Base-by-base conservation (phyloP, 1,139 yeast genomes). In the Keqinozyma sinolaborantium region DNA sequence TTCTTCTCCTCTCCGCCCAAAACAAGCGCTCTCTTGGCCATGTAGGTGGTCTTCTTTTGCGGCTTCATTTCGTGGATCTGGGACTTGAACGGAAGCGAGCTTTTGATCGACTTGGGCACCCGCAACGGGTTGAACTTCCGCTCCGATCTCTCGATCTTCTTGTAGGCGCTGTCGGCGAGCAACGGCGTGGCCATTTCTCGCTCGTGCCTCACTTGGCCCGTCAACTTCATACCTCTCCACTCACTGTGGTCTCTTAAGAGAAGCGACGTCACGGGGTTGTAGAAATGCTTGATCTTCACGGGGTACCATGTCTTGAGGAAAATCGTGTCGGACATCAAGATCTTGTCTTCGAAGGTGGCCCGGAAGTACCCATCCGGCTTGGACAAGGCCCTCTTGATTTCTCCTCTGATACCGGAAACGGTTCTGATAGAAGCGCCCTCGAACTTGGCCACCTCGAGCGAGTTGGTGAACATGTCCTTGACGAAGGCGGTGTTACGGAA, bases 351-450 rank as follows among this genome's bases (percentile, higher is more conserved):
- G 59, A 94, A 94, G 1, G 97, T 82, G n/a, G 98, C 98, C 56
- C 99, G 77, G 68, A 76, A 94, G 56, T 85, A 82, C n/a, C 99
- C 99, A 38, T 90, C 97, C 0, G 97, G 97, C 45, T 84, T 84
- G 5, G 95, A 77, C 41, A 94, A 68, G 0, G 97, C 98, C 45
- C 97, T 74, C 56, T 94, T 94, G 47, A 94, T 90, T 58, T 94
- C 98, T 56, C 99, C 99, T 48, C 98, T 70, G 38, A 94, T 87
- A 35, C 99, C 98, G 3, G 96, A 86, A 4, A 94, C 98, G 0
- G 98, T 92, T 58, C 90, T 82, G 51, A 94, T 86, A 26, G 90
- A 82, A 0, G 98, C 98, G 36, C 99, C 99, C 65, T 94, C 98
- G 53, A 94, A 94, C 56, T 90, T 86, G 28, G 97, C 97, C 35